These are phyloP conservation scores for Dactylonectria estremocensis DNA, from an alignment of 2,329 filamentous ascomycete genomes.

Conservation along the genomic window DNA sequence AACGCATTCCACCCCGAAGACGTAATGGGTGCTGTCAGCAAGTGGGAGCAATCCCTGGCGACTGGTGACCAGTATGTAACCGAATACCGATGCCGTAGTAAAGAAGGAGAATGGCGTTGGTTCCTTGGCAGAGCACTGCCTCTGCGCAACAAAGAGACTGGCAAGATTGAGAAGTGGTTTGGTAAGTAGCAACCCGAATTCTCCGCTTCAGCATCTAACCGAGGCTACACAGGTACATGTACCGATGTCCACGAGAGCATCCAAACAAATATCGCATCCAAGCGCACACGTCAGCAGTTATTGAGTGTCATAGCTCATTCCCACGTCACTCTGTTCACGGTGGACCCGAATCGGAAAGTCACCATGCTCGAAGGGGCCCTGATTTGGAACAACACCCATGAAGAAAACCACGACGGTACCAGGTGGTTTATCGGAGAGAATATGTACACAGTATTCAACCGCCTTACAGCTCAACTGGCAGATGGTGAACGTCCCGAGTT, in stretches of 20 bases:
- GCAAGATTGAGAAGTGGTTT: constrained; percentile 83
- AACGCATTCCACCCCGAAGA: constrained; percentile 81
- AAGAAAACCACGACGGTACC: constrained; percentile 57
- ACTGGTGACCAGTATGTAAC: constrained; percentile 79
- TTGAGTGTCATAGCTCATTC: constrained; percentile 82
- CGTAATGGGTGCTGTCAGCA: constrained; percentile 65
- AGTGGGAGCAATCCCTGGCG: constrained; percentile 74
- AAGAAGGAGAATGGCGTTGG: constrained; percentile 82
- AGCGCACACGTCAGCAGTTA: constrained; percentile 78
- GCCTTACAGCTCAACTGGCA: constrained; percentile 60
- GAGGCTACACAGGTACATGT: constrained; percentile 67
- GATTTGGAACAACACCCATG: constrained; percentile 65
- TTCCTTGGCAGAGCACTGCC: constrained; percentile 82
- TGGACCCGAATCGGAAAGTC: constrained; percentile 73
- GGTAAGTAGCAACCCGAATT: constrained; percentile 59
- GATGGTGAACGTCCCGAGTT: constrained; percentile 65
- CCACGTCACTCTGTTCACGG: constrained; percentile 82
- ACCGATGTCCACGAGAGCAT: constrained; percentile 86
- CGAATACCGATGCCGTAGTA: constrained; percentile 79
- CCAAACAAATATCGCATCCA: constrained; percentile 76
- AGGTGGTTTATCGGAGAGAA: constrained; percentile 72
- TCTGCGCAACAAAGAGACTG: constrained; percentile 75
- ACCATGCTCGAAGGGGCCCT: constrained; percentile 80
- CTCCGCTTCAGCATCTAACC: not conserved
- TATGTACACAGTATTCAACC: constrained; percentile 76